phyloP scores from a whole-genome alignment of 1,139 yeast genomes.

The Yamadazyma buinensis region DNA sequence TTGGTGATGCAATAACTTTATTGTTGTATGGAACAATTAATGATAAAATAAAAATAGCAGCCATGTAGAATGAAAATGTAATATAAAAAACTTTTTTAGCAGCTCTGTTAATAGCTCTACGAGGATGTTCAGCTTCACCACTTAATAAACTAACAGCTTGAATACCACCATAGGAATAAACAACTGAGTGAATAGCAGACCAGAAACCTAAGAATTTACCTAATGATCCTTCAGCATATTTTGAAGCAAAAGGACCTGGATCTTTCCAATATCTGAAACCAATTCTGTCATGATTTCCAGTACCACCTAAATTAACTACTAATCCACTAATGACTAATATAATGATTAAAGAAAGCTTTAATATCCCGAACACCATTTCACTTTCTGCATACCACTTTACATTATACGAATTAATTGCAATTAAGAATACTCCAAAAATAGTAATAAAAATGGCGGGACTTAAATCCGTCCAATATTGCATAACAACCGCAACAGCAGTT shows the following conservation, averaged over 20 bases:
- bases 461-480: conserved; percentile 34
- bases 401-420: conserved; percentile 37
- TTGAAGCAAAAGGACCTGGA: conserved; percentile 50
- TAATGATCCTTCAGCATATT: conserved; percentile 43
- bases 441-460: conserved; percentile 43
- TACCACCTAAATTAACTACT: conserved; percentile 35
- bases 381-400: conserved; percentile 45
- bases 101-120: conserved; percentile 64
- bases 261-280: conserved; percentile 38
- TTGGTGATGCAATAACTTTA: conserved; percentile 29
- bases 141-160: conserved; percentile 75
- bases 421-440: conserved; percentile 31
- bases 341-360: conserved; percentile 55
- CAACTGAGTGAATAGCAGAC: conserved; percentile 78
- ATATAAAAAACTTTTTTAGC: conserved; percentile 72
- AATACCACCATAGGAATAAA: conserved; percentile 67
- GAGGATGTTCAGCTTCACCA: conserved; percentile 74
- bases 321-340: conserved; percentile 40
- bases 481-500: conserved; percentile 40
- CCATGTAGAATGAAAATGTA: conserved; percentile 53
- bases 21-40: conserved; percentile 40
- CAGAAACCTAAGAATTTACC: conserved; percentile 66
- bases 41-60: conserved; percentile 44
- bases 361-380: conserved; percentile 36
- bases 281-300: conserved; percentile 34